Evolutionary conservation across 495 filamentous ascomycete species (phyloP).

Genomic region (Neurospora sublineolata): DNA sequence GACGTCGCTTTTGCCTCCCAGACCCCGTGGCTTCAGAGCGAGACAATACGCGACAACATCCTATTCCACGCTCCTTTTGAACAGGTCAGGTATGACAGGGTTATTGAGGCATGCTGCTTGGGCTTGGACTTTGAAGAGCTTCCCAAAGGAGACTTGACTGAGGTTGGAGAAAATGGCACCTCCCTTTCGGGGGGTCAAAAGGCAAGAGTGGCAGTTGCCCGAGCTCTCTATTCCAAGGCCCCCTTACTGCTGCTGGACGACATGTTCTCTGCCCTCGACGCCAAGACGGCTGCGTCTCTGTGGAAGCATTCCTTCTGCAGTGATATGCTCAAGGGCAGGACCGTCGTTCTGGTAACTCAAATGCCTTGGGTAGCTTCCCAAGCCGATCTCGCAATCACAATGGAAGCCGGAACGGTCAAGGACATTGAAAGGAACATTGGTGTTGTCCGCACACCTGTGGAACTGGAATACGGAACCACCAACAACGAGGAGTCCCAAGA

Average conservation of each 20-base stretch:
- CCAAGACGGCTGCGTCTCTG: conserved; percentile 37
- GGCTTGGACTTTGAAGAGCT: conserved; percentile 45
- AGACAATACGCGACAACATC: conserved; percentile 46
- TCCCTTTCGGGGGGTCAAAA: conserved; percentile 62
- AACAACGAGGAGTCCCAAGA: conserved; percentile 3
- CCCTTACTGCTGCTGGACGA: conserved; percentile 57
- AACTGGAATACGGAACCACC: neutral
- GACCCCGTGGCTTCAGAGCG: conserved; percentile 45
- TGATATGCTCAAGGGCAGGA: conserved; percentile 31
- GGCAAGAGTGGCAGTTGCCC: conserved; percentile 55
- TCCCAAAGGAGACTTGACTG: conserved; percentile 40
- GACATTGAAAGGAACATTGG: conserved; percentile 25
- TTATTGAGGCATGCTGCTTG: conserved; percentile 54
- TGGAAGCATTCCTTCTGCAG: conserved; percentile 42
- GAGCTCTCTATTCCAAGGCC: conserved; percentile 57
- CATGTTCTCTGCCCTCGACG: conserved; percentile 52
- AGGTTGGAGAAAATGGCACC: conserved; percentile 57
- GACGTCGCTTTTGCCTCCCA: conserved; percentile 45
- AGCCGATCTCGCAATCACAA: conserved; percentile 29
- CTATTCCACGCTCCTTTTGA: conserved; percentile 42
- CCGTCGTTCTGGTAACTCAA: conserved; percentile 29
- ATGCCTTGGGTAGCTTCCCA: conserved; percentile 35
- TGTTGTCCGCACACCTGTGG: conserved; percentile 22
- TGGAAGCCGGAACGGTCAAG: conserved; percentile 31
- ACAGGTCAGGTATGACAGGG: conserved; percentile 38